phyloP scores from a whole-genome alignment of 1,284 basidiomycete genomes.

The Xerocomus amazonicus region DNA sequence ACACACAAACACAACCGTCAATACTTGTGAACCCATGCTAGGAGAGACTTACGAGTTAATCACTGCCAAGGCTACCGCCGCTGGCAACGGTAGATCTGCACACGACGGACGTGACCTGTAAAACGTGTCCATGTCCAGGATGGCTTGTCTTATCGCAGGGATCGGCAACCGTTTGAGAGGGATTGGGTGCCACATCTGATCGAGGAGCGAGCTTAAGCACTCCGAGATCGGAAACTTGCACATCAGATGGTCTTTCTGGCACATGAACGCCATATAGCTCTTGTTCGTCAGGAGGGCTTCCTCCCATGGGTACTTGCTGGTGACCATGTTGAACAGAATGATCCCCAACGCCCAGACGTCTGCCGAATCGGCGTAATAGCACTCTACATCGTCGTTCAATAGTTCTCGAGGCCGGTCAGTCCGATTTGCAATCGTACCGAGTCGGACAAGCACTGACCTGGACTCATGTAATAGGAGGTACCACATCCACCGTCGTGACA shows the following conservation, averaged over 20 bases:
- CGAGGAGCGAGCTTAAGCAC: conserved; percentile 51
- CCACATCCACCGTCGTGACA: conserved; percentile 81
- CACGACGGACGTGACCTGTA: conserved; percentile 48
- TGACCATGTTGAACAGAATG: conserved; percentile 82
- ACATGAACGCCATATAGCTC: conserved; percentile 65
- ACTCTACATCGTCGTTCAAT: conserved; percentile 20
- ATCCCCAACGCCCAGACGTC: conserved; percentile 52
- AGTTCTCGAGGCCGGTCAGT: conserved; percentile 52
- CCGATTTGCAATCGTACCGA: not conserved
- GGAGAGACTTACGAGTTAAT: conserved; percentile 15
- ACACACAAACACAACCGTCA: too few relatives aligned
- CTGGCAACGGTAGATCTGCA: conserved; percentile 17
- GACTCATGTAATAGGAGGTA: conserved; percentile 77
- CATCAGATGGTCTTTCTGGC: conserved; percentile 62
- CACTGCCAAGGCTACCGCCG: conserved; percentile 1
- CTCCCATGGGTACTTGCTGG: conserved; percentile 87
- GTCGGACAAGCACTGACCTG: conserved; percentile 46
- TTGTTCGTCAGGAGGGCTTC: conserved; percentile 70
- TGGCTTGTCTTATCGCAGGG: conserved; percentile 53
- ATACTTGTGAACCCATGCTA: too few relatives aligned
- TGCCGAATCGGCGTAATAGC: conserved; percentile 48
- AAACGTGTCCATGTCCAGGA: conserved; percentile 62
- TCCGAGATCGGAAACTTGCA: conserved; percentile 67
- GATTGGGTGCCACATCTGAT: conserved; percentile 54
- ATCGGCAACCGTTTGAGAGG: conserved; percentile 54